Conservation (phyloP, 352 stramenopile species). For the Phytophthora fragariae region DNA sequence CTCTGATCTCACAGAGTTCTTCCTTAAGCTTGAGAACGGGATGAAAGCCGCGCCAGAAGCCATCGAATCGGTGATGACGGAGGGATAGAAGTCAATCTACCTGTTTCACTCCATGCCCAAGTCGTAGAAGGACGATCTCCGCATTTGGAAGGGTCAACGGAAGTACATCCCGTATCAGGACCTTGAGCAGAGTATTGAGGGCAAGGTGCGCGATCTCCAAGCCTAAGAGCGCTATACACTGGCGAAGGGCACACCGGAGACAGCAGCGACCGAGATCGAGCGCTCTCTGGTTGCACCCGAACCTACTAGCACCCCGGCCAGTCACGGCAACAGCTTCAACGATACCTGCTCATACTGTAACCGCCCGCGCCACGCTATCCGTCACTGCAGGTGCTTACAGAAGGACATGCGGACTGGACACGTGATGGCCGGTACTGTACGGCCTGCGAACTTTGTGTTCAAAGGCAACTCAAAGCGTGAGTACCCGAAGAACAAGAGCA, state of each 20-base stretch:
- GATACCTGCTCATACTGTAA: neutral
- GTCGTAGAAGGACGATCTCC: neutral
- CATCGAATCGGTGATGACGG: constrained; percentile 3
- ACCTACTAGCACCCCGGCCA: neutral
- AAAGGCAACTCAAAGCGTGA: constrained; percentile 8
- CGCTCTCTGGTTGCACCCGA: neutral
- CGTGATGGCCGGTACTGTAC: neutral
- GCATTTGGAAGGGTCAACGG: neutral
- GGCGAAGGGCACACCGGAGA: neutral
- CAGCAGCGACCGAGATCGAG: neutral
- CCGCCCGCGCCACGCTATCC: constrained; percentile 6
- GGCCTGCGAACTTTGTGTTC: constrained; percentile 10
- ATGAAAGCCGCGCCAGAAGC: neutral
- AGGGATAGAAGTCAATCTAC: constrained; percentile 5
- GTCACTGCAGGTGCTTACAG: constrained; percentile 42
- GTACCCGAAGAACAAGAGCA: constrained; percentile 6
- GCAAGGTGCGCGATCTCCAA: neutral
- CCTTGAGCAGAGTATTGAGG: neutral
- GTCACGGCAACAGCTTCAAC: neutral
- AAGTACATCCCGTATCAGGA: constrained; percentile 1
- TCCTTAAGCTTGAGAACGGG: neutral
- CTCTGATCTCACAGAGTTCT: neutral
- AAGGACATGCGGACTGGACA: neutral
- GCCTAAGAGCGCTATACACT: neutral
- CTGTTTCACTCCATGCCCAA: constrained; percentile 1